Percentiles rank a stretch among this genome's conserved stretches.
These are phyloP conservation scores for Inga laurina DNA, from an alignment of 306 rosid genomes.

Conservation along the genomic window DNA sequence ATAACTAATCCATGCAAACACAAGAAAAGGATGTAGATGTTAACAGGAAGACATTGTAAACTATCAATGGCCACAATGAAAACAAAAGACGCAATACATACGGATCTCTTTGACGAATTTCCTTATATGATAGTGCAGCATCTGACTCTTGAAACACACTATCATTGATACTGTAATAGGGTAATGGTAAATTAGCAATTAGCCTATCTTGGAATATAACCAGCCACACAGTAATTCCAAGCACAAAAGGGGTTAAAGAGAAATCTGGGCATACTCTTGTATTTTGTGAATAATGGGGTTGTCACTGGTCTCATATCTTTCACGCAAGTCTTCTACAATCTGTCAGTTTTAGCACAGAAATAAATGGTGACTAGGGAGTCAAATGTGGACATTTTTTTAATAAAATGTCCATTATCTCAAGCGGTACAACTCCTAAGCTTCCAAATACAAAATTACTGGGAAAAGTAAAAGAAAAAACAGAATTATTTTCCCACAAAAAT, in stretches of 20 bases:
- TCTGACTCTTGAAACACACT: conserved; percentile 86
- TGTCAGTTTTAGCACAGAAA: conserved; percentile 51
- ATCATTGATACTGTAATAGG: conserved; percentile 75
- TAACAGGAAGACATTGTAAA: conserved; percentile 20
- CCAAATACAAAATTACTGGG: conserved; percentile 14
- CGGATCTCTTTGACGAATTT: conserved; percentile 90
- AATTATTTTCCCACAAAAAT: conserved; percentile 14
- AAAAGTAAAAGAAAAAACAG: background rate
- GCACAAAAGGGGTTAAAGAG: conserved; percentile 16
- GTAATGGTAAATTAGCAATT: conserved; percentile 1
- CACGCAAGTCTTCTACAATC: conserved; percentile 86
- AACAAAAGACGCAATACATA: conserved; percentile 42
- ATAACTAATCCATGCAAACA: conserved; percentile 46
- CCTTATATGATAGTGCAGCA: conserved; percentile 83
- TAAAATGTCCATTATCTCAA: background rate
- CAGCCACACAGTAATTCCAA: conserved; percentile 5
- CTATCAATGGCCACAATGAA: conserved; percentile 20
- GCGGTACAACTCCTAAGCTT: conserved; percentile 13
- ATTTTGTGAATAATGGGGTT: conserved; percentile 77
- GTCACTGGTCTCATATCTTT: conserved; percentile 77
- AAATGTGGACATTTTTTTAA: background rate
- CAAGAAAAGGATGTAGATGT: conserved; percentile 22
- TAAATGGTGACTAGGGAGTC: conserved; percentile 23
- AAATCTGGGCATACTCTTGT: conserved; percentile 68
- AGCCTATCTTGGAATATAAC: background rate